These are phyloP conservation scores for Alternaria sp. DNA, from an alignment of 2,329 filamentous ascomycete species.

Conservation along the genomic window DNA sequence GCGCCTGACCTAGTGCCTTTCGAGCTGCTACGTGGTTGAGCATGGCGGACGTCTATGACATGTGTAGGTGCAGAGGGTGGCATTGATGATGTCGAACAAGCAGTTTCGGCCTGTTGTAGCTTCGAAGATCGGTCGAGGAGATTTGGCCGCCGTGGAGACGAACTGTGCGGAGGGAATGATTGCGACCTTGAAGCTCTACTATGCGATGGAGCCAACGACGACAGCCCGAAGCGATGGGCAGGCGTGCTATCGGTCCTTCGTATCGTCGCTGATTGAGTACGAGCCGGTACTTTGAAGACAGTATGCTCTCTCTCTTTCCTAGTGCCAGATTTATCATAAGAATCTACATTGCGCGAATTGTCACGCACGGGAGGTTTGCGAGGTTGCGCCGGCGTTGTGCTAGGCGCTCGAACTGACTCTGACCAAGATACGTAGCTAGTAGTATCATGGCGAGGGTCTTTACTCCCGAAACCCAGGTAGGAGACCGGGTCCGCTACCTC, in stretches of 20 bases:
- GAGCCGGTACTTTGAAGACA: conserved; percentile 18
- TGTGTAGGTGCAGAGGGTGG: conserved; percentile 20
- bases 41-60: conserved; percentile 3
- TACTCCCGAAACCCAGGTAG: conserved; percentile 52
- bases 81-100: conserved; percentile 30
- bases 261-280: conserved; percentile 13
- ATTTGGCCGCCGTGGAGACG: conserved; percentile 30
- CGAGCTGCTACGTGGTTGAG: background rate
- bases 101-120: conserved; percentile 13
- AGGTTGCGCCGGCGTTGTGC: conserved; percentile 20
- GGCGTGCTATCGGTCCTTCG: conserved; percentile 16
- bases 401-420: conserved; percentile 47
- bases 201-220: conserved; percentile 30
- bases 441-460: conserved; percentile 41
- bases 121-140: conserved; percentile 22
- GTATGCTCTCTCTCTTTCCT: conserved; percentile 12
- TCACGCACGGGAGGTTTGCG: background rate
- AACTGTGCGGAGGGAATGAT: conserved; percentile 34
- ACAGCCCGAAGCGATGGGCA: conserved; percentile 25
- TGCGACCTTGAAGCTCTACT: conserved; percentile 33
- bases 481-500: conserved; percentile 47
- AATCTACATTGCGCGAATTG: conserved; percentile 20
- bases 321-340: conserved; percentile 1
- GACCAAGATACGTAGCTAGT: conserved; percentile 55
- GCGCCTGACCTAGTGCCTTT: conserved; percentile 1